These are phyloP conservation scores for Diaporthe helianthi DNA, from an alignment of 2,329 filamentous ascomycete species.

Conservation along the genomic window DNA sequence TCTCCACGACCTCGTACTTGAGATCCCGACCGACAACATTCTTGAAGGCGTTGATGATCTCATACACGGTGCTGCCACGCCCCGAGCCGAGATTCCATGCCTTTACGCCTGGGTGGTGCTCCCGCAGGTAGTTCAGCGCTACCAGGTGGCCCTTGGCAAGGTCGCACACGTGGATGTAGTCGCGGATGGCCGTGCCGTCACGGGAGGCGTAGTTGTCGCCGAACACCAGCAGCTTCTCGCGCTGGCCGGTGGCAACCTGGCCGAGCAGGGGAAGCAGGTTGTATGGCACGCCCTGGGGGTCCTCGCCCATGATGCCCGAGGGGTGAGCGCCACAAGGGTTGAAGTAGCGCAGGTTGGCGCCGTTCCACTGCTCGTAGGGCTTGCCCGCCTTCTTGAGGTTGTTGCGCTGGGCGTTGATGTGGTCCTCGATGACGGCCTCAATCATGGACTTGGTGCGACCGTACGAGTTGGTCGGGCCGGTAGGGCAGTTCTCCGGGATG, in stretches of 20 bases:
- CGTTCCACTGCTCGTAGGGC: conserved; percentile 85
- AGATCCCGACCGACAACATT: conserved; percentile 84
- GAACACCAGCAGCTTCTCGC: conserved; percentile 93
- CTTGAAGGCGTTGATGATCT: conserved; percentile 96
- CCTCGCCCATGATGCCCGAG: conserved; percentile 96
- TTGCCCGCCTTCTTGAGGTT: conserved; percentile 83
- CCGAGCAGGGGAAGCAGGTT: conserved; percentile 94
- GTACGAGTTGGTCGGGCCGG: conserved; percentile 96
- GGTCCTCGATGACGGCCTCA: conserved; percentile 90
- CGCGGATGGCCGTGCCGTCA: conserved; percentile 92
- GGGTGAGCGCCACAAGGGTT: conserved; percentile 96
- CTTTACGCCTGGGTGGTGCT: conserved; percentile 85
- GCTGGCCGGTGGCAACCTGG: conserved; percentile 93
- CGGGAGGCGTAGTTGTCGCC: conserved; percentile 91
- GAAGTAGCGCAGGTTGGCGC: conserved; percentile 92
- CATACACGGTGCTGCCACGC: conserved; percentile 92
- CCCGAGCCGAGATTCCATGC: conserved; percentile 98
- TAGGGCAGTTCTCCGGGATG: conserved; percentile 95
- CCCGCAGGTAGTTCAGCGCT: conserved; percentile 87
- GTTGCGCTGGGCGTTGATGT: conserved; percentile 84
- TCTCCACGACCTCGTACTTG: conserved; percentile 82
- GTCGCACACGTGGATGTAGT: conserved; percentile 97
- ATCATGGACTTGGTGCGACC: conserved; percentile 95
- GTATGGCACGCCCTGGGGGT: conserved; percentile 93
- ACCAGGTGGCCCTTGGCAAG: conserved; percentile 85